Conservation (phyloP, 2,329 filamentous ascomycete genomes). For the Epichloe amarillans region DNA sequence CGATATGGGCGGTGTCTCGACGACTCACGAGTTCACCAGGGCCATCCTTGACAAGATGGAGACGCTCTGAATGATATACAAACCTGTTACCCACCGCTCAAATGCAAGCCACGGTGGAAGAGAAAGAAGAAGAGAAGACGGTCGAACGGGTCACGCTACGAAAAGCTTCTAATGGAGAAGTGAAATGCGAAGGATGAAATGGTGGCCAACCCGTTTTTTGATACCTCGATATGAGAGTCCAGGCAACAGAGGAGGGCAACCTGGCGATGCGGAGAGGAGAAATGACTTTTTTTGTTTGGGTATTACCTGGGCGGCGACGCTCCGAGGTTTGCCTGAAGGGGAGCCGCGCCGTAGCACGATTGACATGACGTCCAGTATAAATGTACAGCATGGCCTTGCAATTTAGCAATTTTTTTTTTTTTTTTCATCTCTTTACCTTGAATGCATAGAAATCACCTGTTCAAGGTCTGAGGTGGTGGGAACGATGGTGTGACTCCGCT, state of each 20-base stretch:
- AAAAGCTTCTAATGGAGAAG: neutral
- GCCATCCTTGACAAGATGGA: slow-evolving; percentile 96
- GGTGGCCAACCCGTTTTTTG: neutral
- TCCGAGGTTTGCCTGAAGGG: neutral
- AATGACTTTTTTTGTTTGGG: neutral
- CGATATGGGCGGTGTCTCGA: slow-evolving; percentile 86
- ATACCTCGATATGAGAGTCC: slow-evolving; percentile 1
- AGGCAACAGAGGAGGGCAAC: neutral
- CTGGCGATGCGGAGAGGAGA: neutral
- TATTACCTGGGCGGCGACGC: neutral
- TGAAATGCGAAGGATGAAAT: neutral
- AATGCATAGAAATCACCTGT: slow-evolving; percentile 5
- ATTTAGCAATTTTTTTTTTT: neutral
- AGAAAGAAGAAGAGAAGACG: neutral
- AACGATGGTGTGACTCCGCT: no score
- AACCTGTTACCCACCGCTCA: neutral
- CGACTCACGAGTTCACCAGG: slow-evolving; percentile 88
- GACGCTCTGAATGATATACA: slow-evolving; percentile 36
- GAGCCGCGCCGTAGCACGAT: neutral
- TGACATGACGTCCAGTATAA: neutral
- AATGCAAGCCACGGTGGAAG: neutral
- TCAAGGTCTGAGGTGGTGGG: no score
- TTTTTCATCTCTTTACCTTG: neutral
- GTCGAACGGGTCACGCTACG: neutral
- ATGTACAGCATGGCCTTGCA: slow-evolving; percentile 8